Evolutionary conservation across 768 basidiomycete genomes (phyloP).

Genomic region (Rhodotorula paludigena): DNA sequence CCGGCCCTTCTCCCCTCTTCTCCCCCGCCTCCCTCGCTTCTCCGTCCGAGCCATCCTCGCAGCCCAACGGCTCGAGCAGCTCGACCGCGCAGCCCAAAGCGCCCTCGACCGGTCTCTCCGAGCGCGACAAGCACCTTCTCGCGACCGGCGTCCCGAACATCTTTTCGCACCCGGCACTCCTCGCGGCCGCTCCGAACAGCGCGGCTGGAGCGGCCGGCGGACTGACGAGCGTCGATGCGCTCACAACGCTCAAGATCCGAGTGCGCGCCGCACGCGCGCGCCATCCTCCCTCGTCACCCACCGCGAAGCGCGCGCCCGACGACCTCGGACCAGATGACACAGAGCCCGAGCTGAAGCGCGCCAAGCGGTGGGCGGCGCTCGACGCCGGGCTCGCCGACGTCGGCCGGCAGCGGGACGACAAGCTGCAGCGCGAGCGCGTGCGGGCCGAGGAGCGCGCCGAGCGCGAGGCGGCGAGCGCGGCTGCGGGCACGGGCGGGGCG

Average conservation of each 20-base stretch:
- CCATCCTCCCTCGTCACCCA: neutral
- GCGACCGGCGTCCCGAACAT: constrained; percentile 22
- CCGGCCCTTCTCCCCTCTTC: constrained; percentile 9
- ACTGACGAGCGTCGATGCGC: neutral
- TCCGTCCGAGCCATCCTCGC: constrained; percentile 1
- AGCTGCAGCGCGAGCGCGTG: constrained; percentile 3
- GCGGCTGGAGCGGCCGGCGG: neutral
- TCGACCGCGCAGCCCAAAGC: neutral
- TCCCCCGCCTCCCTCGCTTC: constrained; percentile 10
- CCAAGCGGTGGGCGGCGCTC: neutral
- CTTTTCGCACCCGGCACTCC: constrained; percentile 9
- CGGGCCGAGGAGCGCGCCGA: constrained; percentile 17
- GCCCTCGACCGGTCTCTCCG: neutral
- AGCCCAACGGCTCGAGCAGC: neutral
- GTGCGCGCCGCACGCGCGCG: neutral
- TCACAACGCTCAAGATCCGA: constrained; percentile 18
- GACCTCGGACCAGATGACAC: too few relatives aligned
- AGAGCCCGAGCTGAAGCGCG: neutral
- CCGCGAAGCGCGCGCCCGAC: neutral
- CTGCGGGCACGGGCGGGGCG: neutral
- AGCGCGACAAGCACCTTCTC: constrained; percentile 20
- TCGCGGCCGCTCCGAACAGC: neutral
- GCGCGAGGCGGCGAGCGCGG: neutral
- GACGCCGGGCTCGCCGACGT: constrained; percentile 1
- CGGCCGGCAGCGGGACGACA: constrained; percentile 9